Conservation (phyloP, 768 basidiomycete species). For the Agrocybe chaxingu region DNA sequence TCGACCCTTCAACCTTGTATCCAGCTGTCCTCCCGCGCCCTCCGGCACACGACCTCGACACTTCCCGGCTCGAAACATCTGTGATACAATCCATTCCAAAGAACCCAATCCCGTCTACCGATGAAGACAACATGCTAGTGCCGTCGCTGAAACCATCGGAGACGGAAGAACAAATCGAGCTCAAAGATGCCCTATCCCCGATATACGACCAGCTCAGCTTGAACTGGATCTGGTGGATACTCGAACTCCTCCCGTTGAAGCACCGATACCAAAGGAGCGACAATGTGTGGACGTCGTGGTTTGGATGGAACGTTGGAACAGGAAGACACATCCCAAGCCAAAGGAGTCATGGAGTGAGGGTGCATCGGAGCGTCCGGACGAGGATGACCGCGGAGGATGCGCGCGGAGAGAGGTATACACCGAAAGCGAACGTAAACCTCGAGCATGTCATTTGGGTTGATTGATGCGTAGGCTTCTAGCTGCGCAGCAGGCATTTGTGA, state of each 20-base stretch:
- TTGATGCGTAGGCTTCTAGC: slow-evolving; percentile 14
- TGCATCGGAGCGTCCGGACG: slow-evolving; percentile 50
- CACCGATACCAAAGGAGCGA: slow-evolving; percentile 29
- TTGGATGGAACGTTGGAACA: slow-evolving; percentile 30
- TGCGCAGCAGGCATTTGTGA: neutral
- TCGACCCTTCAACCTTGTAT: slow-evolving; percentile 34
- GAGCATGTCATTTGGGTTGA: slow-evolving; percentile 33
- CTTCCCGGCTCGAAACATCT: slow-evolving; percentile 18
- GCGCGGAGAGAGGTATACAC: slow-evolving; percentile 31
- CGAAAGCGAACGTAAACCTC: slow-evolving; percentile 33
- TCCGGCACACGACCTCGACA: slow-evolving; percentile 29
- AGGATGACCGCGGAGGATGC: slow-evolving; percentile 47
- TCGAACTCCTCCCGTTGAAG: slow-evolving; percentile 26
- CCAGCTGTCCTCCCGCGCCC: slow-evolving; percentile 37
- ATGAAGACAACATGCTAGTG: slow-evolving; percentile 9
- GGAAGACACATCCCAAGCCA: slow-evolving; percentile 41
- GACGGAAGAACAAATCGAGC: slow-evolving; percentile 49
- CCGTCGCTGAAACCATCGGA: slow-evolving; percentile 13
- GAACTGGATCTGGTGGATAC: slow-evolving; percentile 41
- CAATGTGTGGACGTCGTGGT: slow-evolving; percentile 21
- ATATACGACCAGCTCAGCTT: slow-evolving; percentile 48
- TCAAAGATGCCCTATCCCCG: slow-evolving; percentile 42
- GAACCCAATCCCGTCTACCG: slow-evolving; percentile 7
- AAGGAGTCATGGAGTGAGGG: slow-evolving; percentile 32
- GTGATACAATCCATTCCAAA: slow-evolving; percentile 29